phyloP scores from a whole-genome alignment of 164 flowering plant species.

The Berberis vulgaris region DNA sequence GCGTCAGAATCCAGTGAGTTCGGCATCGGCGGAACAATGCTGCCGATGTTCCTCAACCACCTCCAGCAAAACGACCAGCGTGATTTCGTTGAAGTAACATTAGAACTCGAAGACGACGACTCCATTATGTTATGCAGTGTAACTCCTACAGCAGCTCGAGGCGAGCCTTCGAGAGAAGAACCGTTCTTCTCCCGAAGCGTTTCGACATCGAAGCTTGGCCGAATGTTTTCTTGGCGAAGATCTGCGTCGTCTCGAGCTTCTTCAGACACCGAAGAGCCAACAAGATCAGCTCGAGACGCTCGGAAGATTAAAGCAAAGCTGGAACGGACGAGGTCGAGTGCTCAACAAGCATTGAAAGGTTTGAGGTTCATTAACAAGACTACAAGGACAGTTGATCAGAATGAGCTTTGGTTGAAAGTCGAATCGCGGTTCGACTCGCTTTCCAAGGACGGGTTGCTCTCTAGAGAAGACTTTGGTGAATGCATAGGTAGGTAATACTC shows the following conservation, averaged over 20 bases:
- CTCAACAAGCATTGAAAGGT: slow-evolving; percentile 69
- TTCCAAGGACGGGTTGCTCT: slow-evolving; percentile 57
- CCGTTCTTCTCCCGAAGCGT: slow-evolving; percentile 31
- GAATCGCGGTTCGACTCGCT: slow-evolving; percentile 56
- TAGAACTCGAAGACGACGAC: slow-evolving; percentile 57
- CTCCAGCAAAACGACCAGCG: slow-evolving; percentile 22
- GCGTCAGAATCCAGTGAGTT: slow-evolving; percentile 17
- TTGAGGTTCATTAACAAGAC: slow-evolving; percentile 74
- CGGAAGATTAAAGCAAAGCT: slow-evolving; percentile 46
- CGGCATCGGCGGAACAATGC: slow-evolving; percentile 73
- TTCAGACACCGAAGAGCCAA: slow-evolving; percentile 24
- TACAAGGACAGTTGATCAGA: slow-evolving; percentile 22
- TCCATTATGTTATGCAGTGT: slow-evolving; percentile 44
- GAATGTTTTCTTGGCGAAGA: slow-evolving; percentile 53
- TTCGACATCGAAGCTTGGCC: slow-evolving; percentile 46
- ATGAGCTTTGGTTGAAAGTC: slow-evolving; percentile 53
- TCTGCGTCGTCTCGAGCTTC: slow-evolving; percentile 37
- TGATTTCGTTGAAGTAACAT: slow-evolving; percentile 65
- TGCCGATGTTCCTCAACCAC: slow-evolving; percentile 69
- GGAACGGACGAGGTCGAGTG: slow-evolving; percentile 53
- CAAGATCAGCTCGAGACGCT: slow-evolving; percentile 40
- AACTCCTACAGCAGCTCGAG: slow-evolving; percentile 27
- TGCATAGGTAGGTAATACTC: slow-evolving; percentile 54
- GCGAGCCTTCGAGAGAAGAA: slow-evolving; percentile 1
- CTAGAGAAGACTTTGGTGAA: slow-evolving; percentile 72